Conservation (phyloP, 306 rosid genomes). For the Casuarina equisetifolia region DNA sequence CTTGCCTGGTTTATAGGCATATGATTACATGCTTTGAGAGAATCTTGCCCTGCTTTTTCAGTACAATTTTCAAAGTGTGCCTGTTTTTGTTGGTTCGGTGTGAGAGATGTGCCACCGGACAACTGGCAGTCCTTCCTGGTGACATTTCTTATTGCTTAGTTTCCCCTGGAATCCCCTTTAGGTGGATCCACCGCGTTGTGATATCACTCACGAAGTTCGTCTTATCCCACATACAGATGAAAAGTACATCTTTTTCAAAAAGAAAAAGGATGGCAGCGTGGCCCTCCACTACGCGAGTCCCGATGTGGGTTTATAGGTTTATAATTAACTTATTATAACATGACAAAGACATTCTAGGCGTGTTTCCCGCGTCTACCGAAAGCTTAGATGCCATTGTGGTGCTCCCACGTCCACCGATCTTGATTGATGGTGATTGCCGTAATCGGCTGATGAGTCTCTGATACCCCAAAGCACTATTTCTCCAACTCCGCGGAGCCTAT, state of each 20-base stretch:
- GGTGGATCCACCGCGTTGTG: background rate
- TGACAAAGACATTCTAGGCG: slow-evolving; percentile 48
- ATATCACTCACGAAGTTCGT: slow-evolving; percentile 6
- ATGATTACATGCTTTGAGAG: background rate
- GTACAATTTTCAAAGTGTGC: background rate
- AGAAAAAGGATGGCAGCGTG: background rate
- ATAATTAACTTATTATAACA: slow-evolving; percentile 26
- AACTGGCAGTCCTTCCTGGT: slow-evolving; percentile 3
- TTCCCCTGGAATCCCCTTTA: slow-evolving; percentile 5
- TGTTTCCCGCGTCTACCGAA: slow-evolving; percentile 33
- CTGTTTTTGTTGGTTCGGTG: background rate
- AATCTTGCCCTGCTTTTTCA: background rate
- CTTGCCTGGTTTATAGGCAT: background rate
- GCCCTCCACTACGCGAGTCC: slow-evolving; percentile 26
- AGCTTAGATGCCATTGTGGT: slow-evolving; percentile 35
- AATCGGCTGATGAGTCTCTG: background rate
- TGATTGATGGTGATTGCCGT: slow-evolving; percentile 5
- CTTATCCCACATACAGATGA: background rate
- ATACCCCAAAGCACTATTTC: no score
- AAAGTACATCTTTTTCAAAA: background rate
- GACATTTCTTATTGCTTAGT: background rate
- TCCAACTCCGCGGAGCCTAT: no score
- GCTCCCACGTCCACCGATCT: slow-evolving; percentile 28
- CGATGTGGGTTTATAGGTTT: slow-evolving; percentile 6
- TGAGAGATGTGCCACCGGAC: slow-evolving; percentile 3